Evolutionary conservation across 2,329 filamentous ascomycete genomes (phyloP), one percentile per base, ranked within the genome.

Genomic region (Tolypocladium ophioglossoides): DNA sequence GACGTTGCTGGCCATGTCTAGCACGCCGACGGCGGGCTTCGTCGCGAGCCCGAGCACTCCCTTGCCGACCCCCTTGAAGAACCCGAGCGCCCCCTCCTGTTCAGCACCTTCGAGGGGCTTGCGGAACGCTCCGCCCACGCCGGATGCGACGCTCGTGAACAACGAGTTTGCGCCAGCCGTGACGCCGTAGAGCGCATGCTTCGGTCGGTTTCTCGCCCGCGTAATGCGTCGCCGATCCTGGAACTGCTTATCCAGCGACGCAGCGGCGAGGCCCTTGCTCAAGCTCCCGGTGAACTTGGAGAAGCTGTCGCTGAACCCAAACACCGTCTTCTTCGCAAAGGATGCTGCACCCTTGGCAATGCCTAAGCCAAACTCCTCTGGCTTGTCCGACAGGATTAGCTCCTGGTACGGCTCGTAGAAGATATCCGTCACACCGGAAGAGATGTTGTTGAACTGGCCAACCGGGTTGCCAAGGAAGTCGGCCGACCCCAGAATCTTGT

Each of bases 331-430:
- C 78, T 99, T 99, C 61, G 96, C 88, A 66, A 99, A 97, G 59
- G 90, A 96, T 0, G 91, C 92, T 12, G 95, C 94, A 40, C 94
- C 94, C 70, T 96, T 96, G 38, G 94, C 95, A 58, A 99, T 95
- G 20, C 94, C 94, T 41, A 95, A 78, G 22, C 94, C 95, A 54
- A 99, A 85, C 60, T 99, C 92, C 69, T 97, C 92, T 2, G 94
- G 95, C 61, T 89, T 84, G 68, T 99, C 94, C 0, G 91, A 95
- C 78, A 95, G 89, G 68, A 99, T 95, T 50, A 99, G 82, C 24
- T 95, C 89, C 74, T 99, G 94, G 73, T 99, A 99, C 39, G 94
- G 94, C 69, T 99, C 95, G 76, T 99, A 99, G 75, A 99, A 99
- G 67, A 99, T 96, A 68, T 96, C 94, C 22, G 89, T 91, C 52